phyloP scores from a whole-genome alignment of 1,284 basidiomycete species.

The Marasmius tenuissimus region DNA sequence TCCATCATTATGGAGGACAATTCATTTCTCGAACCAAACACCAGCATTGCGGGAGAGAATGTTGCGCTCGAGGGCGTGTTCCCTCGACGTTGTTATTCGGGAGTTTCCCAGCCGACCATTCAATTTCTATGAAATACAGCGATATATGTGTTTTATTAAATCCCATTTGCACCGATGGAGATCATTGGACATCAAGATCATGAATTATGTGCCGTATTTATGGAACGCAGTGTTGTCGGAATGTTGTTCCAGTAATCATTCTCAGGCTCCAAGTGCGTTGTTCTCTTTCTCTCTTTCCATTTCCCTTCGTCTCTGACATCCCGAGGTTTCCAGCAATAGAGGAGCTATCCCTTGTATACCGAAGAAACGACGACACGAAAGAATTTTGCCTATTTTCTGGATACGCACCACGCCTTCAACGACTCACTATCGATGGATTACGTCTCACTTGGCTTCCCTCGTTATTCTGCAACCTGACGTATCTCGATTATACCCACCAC shows the following conservation, averaged over 20 bases:
- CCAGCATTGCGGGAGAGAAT: conserved; percentile 58
- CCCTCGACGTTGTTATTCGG: conserved; percentile 51
- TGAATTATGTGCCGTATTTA: conserved; percentile 55
- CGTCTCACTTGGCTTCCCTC: conserved; percentile 59
- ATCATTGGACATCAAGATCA: conserved; percentile 58
- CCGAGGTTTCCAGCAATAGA: conserved; percentile 33
- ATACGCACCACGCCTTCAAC: conserved; percentile 54
- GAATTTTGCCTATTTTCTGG: conserved; percentile 65
- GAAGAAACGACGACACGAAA: conserved; percentile 64
- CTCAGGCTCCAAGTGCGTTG: conserved; percentile 34
- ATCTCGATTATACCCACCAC: conserved; percentile 63
- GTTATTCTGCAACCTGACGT: conserved; percentile 58
- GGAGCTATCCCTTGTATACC: conserved; percentile 57
- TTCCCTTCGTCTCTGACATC: background rate
- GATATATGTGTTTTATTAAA: conserved; percentile 55
- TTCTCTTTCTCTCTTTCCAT: background rate
- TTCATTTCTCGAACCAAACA: conserved; percentile 44
- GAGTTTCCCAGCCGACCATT: conserved; percentile 24
- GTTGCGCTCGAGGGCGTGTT: conserved; percentile 53
- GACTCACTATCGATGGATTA: conserved; percentile 59
- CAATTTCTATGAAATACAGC: conserved; percentile 48
- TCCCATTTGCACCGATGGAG: conserved; percentile 56
- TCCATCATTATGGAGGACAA: conserved; percentile 58
- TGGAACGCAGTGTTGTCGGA: conserved; percentile 62
- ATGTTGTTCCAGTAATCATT: conserved; percentile 39